phyloP scores from a whole-genome alignment of 176 grass and related monocot species.

The Phoenix dactylifera region DNA sequence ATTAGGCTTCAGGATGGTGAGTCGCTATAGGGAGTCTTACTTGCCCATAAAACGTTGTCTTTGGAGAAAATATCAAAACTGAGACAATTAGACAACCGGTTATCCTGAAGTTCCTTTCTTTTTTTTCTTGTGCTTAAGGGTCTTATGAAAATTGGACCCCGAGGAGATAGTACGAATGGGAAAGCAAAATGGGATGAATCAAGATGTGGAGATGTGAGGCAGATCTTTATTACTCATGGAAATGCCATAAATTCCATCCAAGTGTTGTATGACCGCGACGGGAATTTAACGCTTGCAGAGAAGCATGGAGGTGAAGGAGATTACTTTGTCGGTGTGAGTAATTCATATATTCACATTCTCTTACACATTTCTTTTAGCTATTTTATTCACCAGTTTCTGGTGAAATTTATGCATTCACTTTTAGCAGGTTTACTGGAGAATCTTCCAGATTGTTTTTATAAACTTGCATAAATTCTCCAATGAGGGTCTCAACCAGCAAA shows the following conservation, averaged over 20 bases:
- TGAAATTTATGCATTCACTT: not conserved
- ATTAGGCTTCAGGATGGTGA: too few relatives aligned
- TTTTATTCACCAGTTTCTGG: not conserved
- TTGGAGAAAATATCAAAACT: too few relatives aligned
- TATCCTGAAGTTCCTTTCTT: too few relatives aligned
- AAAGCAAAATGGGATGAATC: not conserved
- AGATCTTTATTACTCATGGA: slow-evolving; percentile 3
- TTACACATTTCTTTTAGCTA: not conserved
- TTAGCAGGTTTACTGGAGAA: too few relatives aligned
- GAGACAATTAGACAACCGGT: too few relatives aligned
- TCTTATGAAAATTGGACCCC: not conserved
- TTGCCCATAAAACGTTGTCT: too few relatives aligned
- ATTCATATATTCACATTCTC: too few relatives aligned
- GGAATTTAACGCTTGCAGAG: not conserved
- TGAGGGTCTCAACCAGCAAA: too few relatives aligned
- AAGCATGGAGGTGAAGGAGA: not conserved
- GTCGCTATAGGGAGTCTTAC: too few relatives aligned
- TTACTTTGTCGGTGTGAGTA: not conserved
- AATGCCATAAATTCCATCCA: not conserved
- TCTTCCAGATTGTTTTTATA: too few relatives aligned
- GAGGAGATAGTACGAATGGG: not conserved
- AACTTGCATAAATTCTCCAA: too few relatives aligned
- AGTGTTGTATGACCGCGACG: not conserved
- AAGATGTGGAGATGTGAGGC: not conserved
- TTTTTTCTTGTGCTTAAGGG: not conserved